A percentile compares a stretch with the other conserved stretches of the same genome.
Evolutionary conservation across 225 moss, liverwort and hornwort genomes (phyloP).

Genomic region (Straminergon stramineum): DNA sequence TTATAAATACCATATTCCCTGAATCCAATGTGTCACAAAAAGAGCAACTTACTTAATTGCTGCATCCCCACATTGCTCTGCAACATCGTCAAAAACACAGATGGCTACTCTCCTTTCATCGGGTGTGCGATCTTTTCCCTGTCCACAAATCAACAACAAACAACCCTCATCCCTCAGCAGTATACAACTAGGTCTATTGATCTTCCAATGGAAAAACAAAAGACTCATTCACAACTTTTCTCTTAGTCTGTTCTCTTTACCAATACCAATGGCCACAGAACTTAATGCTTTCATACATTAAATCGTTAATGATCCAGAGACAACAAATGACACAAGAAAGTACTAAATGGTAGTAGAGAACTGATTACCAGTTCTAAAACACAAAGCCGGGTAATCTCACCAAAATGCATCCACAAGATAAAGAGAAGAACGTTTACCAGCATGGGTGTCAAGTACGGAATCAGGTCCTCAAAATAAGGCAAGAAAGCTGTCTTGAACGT

Average conservation of each 20-base stretch:
- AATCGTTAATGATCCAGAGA: not conserved
- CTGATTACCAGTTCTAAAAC: not conserved
- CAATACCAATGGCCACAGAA: not conserved
- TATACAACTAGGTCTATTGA: not conserved
- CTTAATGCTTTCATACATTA: not conserved
- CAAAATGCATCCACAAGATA: not conserved
- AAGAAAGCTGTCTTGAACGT: slow-evolving; percentile 75
- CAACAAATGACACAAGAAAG: not conserved
- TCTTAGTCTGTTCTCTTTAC: not conserved
- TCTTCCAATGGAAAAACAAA: not conserved
- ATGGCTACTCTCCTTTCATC: slow-evolving; percentile 96
- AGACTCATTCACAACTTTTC: not conserved
- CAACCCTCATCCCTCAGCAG: not conserved
- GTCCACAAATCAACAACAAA: slow-evolving; percentile 3
- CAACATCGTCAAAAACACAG: slow-evolving; percentile 97
- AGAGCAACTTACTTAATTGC: slow-evolving; percentile 64
- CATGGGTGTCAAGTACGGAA: slow-evolving; percentile 86
- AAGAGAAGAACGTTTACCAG: slow-evolving; percentile 41
- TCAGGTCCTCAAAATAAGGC: slow-evolving; percentile 81
- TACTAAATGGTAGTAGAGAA: not conserved
- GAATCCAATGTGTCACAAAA: not conserved
- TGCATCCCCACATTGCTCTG: slow-evolving; percentile 90
- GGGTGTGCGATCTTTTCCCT: slow-evolving; percentile 81
- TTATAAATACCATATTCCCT: not conserved
- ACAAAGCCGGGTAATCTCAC: not conserved